Evolutionary conservation across 305 asterid species (phyloP), one percentile per base, ranked within the genome.

Genomic region (Salvia sclarea): DNA sequence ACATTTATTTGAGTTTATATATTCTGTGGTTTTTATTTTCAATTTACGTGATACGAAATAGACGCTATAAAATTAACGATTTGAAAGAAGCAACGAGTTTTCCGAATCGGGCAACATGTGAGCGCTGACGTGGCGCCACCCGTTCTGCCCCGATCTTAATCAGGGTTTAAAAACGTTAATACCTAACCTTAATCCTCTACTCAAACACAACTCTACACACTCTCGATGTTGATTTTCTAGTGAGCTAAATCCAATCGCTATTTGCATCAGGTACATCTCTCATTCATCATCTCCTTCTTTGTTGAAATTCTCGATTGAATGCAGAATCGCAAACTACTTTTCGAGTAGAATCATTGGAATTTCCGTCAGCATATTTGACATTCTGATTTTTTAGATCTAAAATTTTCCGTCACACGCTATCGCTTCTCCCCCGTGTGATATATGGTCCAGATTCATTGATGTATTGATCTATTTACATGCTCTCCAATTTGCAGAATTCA

Each of bases 241-340:
- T 20, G 7, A 5, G 12, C 45, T 58, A 28, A 10, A 38, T 38
- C 44, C 2, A 38, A 66, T 73, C 69, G 38, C 41, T 31, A 21
- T 28, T 20, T 17, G 45, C 64, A 43, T 31, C 73, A 41, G 75
- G 79, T 75, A 64, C 48, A 22, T 18, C 40, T 38, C 28, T 12
- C 11, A 28, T 28, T 28, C 58, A 6, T 59, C 41, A 8, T 40
- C 58, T 11, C 7, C 53, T 28, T 5, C 54, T 37, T 35, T 37
- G 14, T 48, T 43, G 13, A 14, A 43, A 6, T 52, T 60, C 11
- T 48, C 12, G 21, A 1, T 48, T 6, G 3, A 48, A 4, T 48
- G 30, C 11, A 0, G 0, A 25, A 47, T n/a, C n/a, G 20, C 24
- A 13, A 25, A 3, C 13, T 28, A 6, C 7, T 47, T 9, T 45